phyloP scores from a whole-genome alignment of 345 rosid species.

The Excoecaria agallocha region DNA sequence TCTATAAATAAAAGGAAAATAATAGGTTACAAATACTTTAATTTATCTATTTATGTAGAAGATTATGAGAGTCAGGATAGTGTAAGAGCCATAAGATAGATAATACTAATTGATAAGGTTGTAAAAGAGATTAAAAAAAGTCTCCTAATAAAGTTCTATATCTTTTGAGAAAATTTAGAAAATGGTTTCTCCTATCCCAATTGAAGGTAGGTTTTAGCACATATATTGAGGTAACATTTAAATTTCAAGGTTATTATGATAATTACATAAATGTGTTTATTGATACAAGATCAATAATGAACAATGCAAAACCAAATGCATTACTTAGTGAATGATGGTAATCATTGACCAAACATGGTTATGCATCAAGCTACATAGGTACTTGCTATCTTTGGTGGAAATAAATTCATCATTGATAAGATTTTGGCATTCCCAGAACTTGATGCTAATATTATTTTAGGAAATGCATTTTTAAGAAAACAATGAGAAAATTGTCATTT shows the following conservation, averaged over 20 bases:
- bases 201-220: background rate
- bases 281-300: background rate
- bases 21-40: background rate
- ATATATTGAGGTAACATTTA: background rate
- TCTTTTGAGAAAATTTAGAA: background rate
- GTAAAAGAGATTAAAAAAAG: background rate
- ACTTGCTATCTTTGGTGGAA: background rate
- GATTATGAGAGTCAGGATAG: background rate
- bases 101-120: background rate
- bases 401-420: background rate
- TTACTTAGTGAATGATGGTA: background rate
- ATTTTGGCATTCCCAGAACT: background rate
- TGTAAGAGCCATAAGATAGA: background rate
- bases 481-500: background rate
- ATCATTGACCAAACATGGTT: background rate
- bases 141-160: background rate
- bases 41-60: background rate
- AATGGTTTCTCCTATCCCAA: background rate
- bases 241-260: background rate
- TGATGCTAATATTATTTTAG: background rate
- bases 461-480: background rate
- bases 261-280: background rate
- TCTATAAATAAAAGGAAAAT: background rate
- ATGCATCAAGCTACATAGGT: no score
- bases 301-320: background rate